A percentile compares a stretch with the other conserved stretches of the same genome.
These are phyloP conservation scores for Berkeleyomyces rouxiae DNA, from an alignment of 2,329 filamentous ascomycete species.

Conservation along the genomic window DNA sequence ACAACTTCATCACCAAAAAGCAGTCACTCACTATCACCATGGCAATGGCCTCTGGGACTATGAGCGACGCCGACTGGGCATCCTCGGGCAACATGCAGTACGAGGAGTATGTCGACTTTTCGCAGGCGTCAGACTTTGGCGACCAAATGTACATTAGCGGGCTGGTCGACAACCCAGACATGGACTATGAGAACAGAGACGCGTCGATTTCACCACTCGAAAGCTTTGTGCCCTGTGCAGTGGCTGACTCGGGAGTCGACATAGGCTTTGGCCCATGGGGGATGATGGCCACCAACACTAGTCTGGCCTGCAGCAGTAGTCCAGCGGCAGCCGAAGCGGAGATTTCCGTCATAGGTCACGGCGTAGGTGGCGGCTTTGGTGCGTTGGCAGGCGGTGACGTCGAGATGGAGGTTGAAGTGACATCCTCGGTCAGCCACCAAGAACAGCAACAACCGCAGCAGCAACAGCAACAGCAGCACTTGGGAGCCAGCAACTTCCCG, in stretches of 20 bases:
- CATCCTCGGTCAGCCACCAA: neutral
- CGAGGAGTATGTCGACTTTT: neutral
- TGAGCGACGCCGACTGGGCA: neutral
- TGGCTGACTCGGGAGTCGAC: neutral
- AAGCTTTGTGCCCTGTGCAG: neutral
- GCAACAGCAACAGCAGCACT: neutral
- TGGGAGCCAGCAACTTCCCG: neutral
- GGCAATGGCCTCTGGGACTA: neutral
- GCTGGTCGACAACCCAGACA: neutral
- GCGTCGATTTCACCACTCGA: neutral
- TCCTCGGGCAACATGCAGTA: neutral
- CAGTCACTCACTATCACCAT: neutral
- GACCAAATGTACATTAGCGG: slow-evolving; percentile 7
- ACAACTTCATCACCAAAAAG: no score
- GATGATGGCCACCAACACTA: neutral
- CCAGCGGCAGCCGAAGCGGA: neutral
- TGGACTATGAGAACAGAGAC: neutral
- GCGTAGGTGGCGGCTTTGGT: neutral
- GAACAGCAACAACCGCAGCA: neutral
- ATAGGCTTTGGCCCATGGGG: neutral
- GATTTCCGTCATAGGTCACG: neutral
- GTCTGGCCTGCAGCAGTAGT: neutral
- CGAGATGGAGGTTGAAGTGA: neutral
- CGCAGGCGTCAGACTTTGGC: neutral
- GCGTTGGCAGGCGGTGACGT: neutral